phyloP scores from a whole-genome alignment of 208 protist genomes.

The Porcisia deanei region DNA sequence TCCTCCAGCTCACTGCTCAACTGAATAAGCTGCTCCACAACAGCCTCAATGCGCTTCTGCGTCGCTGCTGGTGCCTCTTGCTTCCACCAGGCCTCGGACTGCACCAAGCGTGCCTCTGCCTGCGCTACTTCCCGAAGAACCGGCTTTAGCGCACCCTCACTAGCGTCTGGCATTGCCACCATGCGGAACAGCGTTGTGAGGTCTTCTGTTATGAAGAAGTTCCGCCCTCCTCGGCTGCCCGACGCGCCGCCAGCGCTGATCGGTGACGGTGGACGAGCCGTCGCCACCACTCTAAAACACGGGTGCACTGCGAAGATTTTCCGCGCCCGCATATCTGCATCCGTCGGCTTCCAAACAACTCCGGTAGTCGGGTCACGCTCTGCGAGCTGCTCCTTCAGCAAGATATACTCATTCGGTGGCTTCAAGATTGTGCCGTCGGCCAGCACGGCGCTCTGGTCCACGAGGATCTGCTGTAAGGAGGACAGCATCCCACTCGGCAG shows the following conservation, averaged over 20 bases:
- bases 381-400: constrained; percentile 53
- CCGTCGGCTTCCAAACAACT: constrained; percentile 25
- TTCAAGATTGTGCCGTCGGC: constrained; percentile 90
- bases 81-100: constrained; percentile 13
- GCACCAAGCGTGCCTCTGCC: constrained; percentile 32
- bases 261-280: constrained; percentile 52
- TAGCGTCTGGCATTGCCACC: constrained; percentile 67
- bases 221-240: constrained; percentile 12
- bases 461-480: constrained; percentile 76
- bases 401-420: constrained; percentile 52
- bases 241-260: constrained; percentile 18
- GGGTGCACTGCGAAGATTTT: constrained; percentile 87
- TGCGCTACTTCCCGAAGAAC: constrained; percentile 53
- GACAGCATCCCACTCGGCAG: constrained; percentile 78
- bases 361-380: constrained; percentile 19
- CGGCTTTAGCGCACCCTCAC: constrained; percentile 39
- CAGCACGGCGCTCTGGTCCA: constrained; percentile 74
- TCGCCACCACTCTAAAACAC: constrained; percentile 90
- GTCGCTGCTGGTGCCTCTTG: constrained; percentile 1
- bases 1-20: constrained; percentile 53
- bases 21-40: constrained; percentile 45
- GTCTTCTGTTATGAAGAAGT: constrained; percentile 81
- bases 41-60: constrained; percentile 15
- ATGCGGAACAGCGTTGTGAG: constrained; percentile 90
- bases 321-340: constrained; percentile 52